Percentiles rank a stretch among this genome's conserved stretches.
phyloP scores from a whole-genome alignment of 208 protist genomes.

The Leptomonas seymouri region DNA sequence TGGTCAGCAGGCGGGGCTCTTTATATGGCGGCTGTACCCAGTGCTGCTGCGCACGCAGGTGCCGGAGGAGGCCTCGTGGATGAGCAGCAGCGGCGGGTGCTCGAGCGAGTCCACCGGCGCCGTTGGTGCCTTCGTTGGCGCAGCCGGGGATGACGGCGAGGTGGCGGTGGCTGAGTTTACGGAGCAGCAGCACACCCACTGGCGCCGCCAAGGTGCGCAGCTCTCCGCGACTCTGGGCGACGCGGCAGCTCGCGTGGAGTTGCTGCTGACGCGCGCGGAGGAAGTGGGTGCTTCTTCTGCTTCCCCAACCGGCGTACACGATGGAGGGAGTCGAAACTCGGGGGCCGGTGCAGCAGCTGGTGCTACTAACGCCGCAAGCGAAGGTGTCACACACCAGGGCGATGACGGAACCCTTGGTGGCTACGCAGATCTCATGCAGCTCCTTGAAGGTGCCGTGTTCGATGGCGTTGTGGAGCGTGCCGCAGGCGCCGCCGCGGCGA shows the following conservation, averaged over 20 bases:
- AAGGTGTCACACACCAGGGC: background rate
- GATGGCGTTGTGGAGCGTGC: background rate
- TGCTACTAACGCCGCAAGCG: background rate
- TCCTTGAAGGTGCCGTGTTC: background rate
- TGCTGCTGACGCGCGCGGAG: background rate
- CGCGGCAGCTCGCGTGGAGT: background rate
- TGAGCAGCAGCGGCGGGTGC: slow-evolving; percentile 12
- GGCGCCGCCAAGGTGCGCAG: background rate
- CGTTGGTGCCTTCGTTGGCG: background rate
- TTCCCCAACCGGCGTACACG: background rate
- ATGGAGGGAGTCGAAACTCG: background rate
- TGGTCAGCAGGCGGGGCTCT: background rate
- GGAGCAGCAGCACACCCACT: background rate
- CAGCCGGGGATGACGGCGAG: background rate
- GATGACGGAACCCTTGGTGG: background rate
- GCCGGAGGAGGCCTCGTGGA: slow-evolving; percentile 21
- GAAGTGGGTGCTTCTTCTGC: background rate
- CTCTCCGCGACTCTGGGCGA: background rate
- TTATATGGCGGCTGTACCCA: slow-evolving; percentile 23
- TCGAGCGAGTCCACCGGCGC: background rate
- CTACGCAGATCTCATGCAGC: background rate
- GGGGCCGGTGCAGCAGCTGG: too few relatives aligned
- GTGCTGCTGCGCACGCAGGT: slow-evolving; percentile 28
- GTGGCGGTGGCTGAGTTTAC: background rate
- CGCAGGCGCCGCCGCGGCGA: background rate